Base-by-base conservation (phyloP, 805 yeast genomes). In the Zygoascus tannicola region DNA sequence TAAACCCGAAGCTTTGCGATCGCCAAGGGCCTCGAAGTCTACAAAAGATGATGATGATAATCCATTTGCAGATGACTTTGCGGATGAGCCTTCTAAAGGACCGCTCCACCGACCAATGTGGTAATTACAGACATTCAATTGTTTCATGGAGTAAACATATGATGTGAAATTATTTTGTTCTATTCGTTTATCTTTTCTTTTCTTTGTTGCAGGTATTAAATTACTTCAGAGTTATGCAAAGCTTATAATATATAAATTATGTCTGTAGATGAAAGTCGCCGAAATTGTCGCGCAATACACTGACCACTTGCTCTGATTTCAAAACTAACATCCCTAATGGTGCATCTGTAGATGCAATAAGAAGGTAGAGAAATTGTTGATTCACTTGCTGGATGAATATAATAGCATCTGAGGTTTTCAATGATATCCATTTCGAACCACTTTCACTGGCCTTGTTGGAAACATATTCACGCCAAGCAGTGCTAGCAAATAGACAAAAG, bases 61-160 rank as follows among this genome's bases (percentile, higher is more conserved):
- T 53, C 81, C 81, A 10, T 76, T 76, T 53, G 78, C 71, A n/a
- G 81, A 76, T 47, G 30, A 26, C 30, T 38, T 15, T 26, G 30
- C 12, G 12, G 30, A 26, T 12, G 30, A 26, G 12, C 7, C 30
- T 26, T 26, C 30, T 12, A 26, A 26, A 12, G 30, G 20, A 10
- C 46, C 46, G 14, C 39, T 38, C 23, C 46, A 44, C 36, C 41
- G 52, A 19, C 56, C 61, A 36, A 42, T 54, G 43, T 55, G 58
- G 58, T 55, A 38, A 44, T 20, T 22, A 2, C n/a, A n/a, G n/a
- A n/a, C n/a, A n/a, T n/a, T n/a, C n/a, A n/a, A n/a, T n/a, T n/a
- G n/a, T n/a, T n/a, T n/a, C n/a, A n/a, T n/a, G n/a, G n/a, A n/a
- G n/a, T n/a, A n/a, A n/a, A n/a, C n/a, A n/a, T n/a, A n/a, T n/a